Conservation (phyloP, 441 rosid species). For the Populus hybrid region DNA sequence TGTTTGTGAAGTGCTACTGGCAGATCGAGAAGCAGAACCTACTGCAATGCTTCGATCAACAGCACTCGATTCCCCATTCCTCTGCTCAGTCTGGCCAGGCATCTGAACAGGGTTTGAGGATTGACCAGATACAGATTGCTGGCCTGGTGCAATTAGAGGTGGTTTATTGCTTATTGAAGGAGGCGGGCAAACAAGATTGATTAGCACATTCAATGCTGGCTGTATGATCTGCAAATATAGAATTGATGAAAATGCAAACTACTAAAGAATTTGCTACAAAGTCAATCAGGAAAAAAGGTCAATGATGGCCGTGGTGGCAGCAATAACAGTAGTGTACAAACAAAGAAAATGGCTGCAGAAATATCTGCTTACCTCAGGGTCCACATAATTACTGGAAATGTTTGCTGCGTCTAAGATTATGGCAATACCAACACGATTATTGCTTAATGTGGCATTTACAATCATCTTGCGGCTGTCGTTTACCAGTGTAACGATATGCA, state of each 20-base stretch:
- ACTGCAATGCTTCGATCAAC: slow-evolving; percentile 45
- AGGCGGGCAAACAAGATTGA: slow-evolving; percentile 97
- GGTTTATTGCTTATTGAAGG: slow-evolving; percentile 97
- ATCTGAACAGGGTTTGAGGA: slow-evolving; percentile 37
- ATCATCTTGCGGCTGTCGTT: slow-evolving; percentile 91
- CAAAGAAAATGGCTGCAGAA: background rate
- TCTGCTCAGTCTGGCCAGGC: slow-evolving; percentile 54
- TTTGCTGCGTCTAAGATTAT: slow-evolving; percentile 94
- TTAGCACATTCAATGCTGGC: slow-evolving; percentile 86
- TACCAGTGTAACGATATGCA: slow-evolving; percentile 86
- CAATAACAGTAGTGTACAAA: background rate
- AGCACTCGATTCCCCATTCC: slow-evolving; percentile 48
- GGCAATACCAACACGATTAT: slow-evolving; percentile 89
- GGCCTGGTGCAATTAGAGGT: slow-evolving; percentile 58
- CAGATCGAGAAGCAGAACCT: slow-evolving; percentile 39
- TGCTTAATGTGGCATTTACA: slow-evolving; percentile 79
- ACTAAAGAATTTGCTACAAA: slow-evolving; percentile 6
- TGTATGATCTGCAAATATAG: slow-evolving; percentile 73
- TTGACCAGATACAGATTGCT: slow-evolving; percentile 53
- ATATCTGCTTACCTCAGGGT: slow-evolving; percentile 70
- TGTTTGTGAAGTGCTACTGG: slow-evolving; percentile 49
- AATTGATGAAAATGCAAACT: background rate
- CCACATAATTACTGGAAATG: slow-evolving; percentile 77
- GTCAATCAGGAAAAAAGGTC: background rate
- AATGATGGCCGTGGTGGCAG: background rate